phyloP scores from a whole-genome alignment of 345 rosid genomes.

The Punica granatum region DNA sequence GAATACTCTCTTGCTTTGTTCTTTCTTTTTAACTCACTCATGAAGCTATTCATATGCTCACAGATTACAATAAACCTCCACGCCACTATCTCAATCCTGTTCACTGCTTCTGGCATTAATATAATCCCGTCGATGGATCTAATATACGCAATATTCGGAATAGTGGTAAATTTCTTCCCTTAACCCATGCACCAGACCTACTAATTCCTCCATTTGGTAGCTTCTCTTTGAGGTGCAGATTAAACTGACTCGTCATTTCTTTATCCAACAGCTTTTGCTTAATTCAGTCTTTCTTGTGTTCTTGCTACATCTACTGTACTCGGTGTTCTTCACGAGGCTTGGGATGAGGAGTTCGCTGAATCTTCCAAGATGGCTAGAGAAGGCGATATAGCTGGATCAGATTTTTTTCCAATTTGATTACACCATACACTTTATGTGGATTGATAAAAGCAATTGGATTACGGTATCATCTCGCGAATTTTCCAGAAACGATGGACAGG shows the following conservation, averaged over 20 bases:
- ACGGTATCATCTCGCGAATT: background rate
- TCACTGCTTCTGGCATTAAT: slow-evolving; percentile 70
- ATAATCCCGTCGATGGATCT: slow-evolving; percentile 68
- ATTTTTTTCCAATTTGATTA: background rate
- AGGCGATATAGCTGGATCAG: slow-evolving; percentile 35
- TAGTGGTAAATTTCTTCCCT: slow-evolving; percentile 44
- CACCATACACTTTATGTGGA: background rate
- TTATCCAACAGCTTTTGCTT: slow-evolving; percentile 55
- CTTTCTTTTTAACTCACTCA: background rate
- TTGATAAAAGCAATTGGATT: background rate
- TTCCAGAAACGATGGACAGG: background rate
- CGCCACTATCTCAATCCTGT: slow-evolving; percentile 61
- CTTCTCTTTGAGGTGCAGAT: background rate
- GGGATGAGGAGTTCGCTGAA: slow-evolving; percentile 67
- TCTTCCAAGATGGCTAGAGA: slow-evolving; percentile 78
- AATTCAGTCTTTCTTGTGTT: slow-evolving; percentile 78
- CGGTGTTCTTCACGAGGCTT: slow-evolving; percentile 68
- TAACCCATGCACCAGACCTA: background rate
- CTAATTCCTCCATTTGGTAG: background rate
- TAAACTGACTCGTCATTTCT: background rate
- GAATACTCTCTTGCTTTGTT: background rate
- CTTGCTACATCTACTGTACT: slow-evolving; percentile 69
- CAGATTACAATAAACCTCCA: slow-evolving; percentile 91
- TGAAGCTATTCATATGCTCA: slow-evolving; percentile 15
- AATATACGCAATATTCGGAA: slow-evolving; percentile 69